These are phyloP conservation scores for Postia placenta DNA, from an alignment of 768 basidiomycete genomes.

Conservation along the genomic window DNA sequence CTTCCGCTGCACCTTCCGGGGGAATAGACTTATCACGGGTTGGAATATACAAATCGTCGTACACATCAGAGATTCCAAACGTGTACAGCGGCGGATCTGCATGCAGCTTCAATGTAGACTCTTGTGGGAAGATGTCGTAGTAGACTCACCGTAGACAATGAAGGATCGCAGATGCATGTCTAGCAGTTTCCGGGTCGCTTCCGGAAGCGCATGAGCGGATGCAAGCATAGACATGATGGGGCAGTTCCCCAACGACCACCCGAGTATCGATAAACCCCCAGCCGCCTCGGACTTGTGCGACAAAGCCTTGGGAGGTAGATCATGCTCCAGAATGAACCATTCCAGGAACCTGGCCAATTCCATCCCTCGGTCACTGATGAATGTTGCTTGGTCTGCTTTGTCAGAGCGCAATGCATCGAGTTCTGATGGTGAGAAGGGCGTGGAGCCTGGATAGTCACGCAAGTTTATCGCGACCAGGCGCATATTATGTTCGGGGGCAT, in stretches of 20 bases:
- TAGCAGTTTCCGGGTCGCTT: slow-evolving; percentile 13
- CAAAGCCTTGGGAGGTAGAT: slow-evolving; percentile 18
- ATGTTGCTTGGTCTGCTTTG: slow-evolving; percentile 16
- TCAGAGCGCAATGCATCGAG: slow-evolving; percentile 14
- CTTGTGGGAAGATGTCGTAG: background rate
- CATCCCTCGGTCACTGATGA: slow-evolving; percentile 22
- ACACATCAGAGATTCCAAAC: background rate
- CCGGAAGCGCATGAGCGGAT: slow-evolving; percentile 14
- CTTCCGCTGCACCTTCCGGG: slow-evolving; percentile 4
- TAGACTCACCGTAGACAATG: slow-evolving; percentile 26
- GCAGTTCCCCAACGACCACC: slow-evolving; percentile 29
- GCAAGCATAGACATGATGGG: slow-evolving; percentile 13
- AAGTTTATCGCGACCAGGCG: slow-evolving; percentile 33
- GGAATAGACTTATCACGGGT: slow-evolving; percentile 8
- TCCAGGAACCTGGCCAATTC: slow-evolving; percentile 30
- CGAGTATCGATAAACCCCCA: slow-evolving; percentile 28
- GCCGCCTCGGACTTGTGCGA: background rate
- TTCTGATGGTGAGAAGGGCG: slow-evolving; percentile 25
- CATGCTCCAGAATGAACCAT: slow-evolving; percentile 22
- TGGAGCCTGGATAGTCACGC: slow-evolving; percentile 32
- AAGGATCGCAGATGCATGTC: slow-evolving; percentile 19
- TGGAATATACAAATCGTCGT: slow-evolving; percentile 6
- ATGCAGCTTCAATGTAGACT: background rate
- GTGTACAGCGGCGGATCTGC: background rate
- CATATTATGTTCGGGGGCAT: slow-evolving; percentile 20